A percentile compares a stretch with the other conserved stretches of the same genome.
These are phyloP conservation scores for Globisporangium cederbergense DNA, from an alignment of 352 stramenopile species.

Conservation along the genomic window DNA sequence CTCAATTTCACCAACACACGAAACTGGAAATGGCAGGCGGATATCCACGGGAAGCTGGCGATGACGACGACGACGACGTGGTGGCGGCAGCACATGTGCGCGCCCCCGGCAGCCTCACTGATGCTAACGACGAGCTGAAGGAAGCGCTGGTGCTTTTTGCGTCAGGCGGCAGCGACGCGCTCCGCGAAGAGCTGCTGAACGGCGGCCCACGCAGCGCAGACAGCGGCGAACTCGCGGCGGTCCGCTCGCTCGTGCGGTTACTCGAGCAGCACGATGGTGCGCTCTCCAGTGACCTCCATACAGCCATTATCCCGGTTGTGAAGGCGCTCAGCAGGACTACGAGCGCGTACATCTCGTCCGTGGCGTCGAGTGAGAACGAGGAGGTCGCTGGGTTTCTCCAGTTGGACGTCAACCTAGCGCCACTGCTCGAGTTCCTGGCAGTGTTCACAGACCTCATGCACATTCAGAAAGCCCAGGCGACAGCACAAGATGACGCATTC, in stretches of 20 bases:
- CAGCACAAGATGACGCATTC: neutral
- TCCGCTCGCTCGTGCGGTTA: conserved; percentile 9
- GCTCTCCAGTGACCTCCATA: conserved; percentile 9
- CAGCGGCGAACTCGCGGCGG: neutral
- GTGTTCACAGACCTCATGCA: conserved; percentile 18
- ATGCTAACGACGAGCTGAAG: neutral
- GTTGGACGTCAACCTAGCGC: conserved; percentile 28
- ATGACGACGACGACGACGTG: neutral
- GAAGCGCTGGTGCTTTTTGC: conserved; percentile 4
- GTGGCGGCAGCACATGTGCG: neutral
- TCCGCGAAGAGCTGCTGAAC: conserved; percentile 13
- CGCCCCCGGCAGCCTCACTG: neutral
- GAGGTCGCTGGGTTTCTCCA: conserved; percentile 15
- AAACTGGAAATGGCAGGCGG: conserved; percentile 7
- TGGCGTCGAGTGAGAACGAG: conserved; percentile 9
- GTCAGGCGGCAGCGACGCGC: neutral
- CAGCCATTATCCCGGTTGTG: conserved; percentile 14
- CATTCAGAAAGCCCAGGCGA: neutral
- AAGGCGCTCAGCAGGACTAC: conserved; percentile 31
- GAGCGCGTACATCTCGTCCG: conserved; percentile 20
- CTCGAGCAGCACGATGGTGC: neutral
- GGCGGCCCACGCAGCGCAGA: neutral
- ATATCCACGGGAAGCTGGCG: neutral
- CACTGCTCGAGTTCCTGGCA: conserved; percentile 26
- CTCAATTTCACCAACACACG: neutral